Conservation (phyloP, 345 rosid genomes). For the Melaleuca alternifolia region DNA sequence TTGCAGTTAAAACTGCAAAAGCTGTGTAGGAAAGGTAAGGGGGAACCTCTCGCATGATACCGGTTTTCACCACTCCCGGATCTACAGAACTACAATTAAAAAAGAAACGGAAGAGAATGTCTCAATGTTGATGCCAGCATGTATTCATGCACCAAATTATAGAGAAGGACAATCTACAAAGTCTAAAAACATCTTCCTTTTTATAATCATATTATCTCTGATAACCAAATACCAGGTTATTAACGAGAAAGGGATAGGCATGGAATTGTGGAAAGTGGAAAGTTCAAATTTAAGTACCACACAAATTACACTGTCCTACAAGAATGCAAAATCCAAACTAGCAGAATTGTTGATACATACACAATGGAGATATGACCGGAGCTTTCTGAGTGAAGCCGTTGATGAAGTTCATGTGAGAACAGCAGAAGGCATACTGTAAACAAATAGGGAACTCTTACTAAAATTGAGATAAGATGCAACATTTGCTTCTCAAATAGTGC, state of each 20-base stretch:
- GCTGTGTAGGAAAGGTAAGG: constrained; percentile 33
- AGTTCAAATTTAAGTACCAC: neutral
- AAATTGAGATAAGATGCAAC: neutral
- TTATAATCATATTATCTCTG: neutral
- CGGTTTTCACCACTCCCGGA: constrained; percentile 79
- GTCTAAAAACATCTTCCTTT: neutral
- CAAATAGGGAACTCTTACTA: constrained; percentile 2
- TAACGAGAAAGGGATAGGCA: neutral
- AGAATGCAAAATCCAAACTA: neutral
- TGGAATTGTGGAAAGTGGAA: neutral
- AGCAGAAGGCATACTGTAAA: constrained; percentile 61
- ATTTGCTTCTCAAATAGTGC: neutral
- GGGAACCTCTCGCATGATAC: constrained; percentile 90
- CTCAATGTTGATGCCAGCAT: neutral
- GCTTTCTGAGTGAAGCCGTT: constrained; percentile 36
- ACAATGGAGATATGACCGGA: constrained; percentile 48
- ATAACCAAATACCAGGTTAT: neutral
- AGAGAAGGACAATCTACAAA: neutral
- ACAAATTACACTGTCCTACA: neutral
- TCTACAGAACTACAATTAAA: constrained; percentile 51
- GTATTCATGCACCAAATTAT: neutral
- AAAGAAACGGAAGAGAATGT: neutral
- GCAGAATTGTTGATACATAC: constrained; percentile 26
- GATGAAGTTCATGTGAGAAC: constrained; percentile 72
- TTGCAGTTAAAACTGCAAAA: constrained; percentile 26